Evolutionary conservation across 805 yeast genomes (phyloP).

Genomic region (Jamesozyma spencerorum): DNA sequence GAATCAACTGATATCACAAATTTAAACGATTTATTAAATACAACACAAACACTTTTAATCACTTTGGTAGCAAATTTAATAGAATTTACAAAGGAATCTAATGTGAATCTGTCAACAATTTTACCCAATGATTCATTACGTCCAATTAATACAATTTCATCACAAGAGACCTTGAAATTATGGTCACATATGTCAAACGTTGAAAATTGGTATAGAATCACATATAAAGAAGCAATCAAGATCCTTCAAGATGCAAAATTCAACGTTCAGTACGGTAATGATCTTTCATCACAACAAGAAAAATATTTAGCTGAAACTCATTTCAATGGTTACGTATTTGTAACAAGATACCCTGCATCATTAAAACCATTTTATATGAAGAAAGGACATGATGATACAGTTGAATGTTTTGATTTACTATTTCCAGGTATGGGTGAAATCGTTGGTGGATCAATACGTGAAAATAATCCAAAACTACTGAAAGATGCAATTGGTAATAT

Average conservation of each 20-base stretch:
- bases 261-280: constrained; percentile 51
- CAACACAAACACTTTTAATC: constrained; percentile 30
- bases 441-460: constrained; percentile 91
- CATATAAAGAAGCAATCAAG: constrained; percentile 67
- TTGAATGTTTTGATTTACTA: constrained; percentile 81
- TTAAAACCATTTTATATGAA: constrained; percentile 93
- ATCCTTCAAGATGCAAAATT: constrained; percentile 20
- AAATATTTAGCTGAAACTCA: constrained; percentile 73
- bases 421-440: constrained; percentile 91
- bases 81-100: neutral
- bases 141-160: neutral
- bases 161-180: constrained; percentile 24
- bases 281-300: constrained; percentile 78
- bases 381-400: constrained; percentile 41
- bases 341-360: constrained; percentile 73
- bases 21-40: constrained; percentile 50
- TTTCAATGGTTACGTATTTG: constrained; percentile 70
- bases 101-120: neutral
- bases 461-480: constrained; percentile 47
- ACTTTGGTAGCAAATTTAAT: neutral
- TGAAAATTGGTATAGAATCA: constrained; percentile 55
- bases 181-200: constrained; percentile 48
- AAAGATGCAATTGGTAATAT: constrained; percentile 46
- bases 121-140: neutral
- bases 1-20: constrained; percentile 62